A percentile compares a stretch with the other conserved stretches of the same genome.
phyloP scores from a whole-genome alignment of 2,329 filamentous ascomycete species.

The Diaporthe sp. region DNA sequence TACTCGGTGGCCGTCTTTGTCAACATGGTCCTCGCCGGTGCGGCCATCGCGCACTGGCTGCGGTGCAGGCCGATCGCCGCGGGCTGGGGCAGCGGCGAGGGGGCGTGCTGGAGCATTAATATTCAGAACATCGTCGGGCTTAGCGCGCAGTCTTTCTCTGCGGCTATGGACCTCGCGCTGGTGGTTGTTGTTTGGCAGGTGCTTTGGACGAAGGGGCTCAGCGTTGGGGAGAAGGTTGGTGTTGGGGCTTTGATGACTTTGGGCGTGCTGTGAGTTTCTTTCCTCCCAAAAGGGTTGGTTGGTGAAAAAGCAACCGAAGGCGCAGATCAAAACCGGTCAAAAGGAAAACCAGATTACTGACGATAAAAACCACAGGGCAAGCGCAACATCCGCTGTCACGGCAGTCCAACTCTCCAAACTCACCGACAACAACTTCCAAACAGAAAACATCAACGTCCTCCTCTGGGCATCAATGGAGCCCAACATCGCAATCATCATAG shows the following conservation, averaged over 20 bases:
- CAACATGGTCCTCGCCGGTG: slow-evolving; percentile 29
- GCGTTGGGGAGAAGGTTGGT: slow-evolving; percentile 30
- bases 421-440: slow-evolving; percentile 31
- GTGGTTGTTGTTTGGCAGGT: slow-evolving; percentile 28
- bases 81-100: slow-evolving; percentile 4
- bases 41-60: slow-evolving; percentile 34
- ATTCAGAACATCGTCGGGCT: slow-evolving; percentile 9
- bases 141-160: slow-evolving; percentile 28
- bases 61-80: slow-evolving; percentile 27
- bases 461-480: slow-evolving; percentile 31
- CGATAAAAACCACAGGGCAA: neutral
- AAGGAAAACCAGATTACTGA: neutral
- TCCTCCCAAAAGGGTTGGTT: fast-evolving
- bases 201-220: slow-evolving; percentile 26
- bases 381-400: slow-evolving; percentile 21
- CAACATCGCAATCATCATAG: slow-evolving; percentile 26
- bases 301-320: neutral
- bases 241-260: slow-evolving; percentile 11
- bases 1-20: neutral
- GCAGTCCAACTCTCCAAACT: slow-evolving; percentile 19
- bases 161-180: slow-evolving; percentile 26
- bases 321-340: neutral
- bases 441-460: slow-evolving; percentile 28
- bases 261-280: slow-evolving; percentile 25
- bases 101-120: slow-evolving; percentile 7